phyloP scores from a whole-genome alignment of 139 green algal genomes.

The Coelastrella sp. region DNA sequence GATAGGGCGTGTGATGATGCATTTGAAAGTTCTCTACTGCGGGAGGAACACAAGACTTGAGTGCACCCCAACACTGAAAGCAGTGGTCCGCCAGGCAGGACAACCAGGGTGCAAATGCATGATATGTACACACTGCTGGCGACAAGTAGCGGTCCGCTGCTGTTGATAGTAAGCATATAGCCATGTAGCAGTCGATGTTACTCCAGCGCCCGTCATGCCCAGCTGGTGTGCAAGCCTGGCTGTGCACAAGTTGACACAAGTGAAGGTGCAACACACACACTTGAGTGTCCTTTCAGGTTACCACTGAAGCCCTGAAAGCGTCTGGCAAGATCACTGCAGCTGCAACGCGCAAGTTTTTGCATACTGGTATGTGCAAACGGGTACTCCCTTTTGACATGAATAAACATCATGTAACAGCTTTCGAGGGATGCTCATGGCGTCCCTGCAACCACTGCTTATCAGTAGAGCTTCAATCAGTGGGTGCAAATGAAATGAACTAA shows the following conservation, averaged over 20 bases:
- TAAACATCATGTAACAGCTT: background rate
- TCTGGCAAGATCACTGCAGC: background rate
- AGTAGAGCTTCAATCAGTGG: too few relatives aligned
- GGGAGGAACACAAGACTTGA: too few relatives aligned
- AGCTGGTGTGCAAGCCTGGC: too few relatives aligned
- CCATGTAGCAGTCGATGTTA: too few relatives aligned
- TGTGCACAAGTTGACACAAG: too few relatives aligned
- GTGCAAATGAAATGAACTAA: too few relatives aligned
- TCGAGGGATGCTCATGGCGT: too few relatives aligned
- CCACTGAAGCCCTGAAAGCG: conserved; percentile 15
- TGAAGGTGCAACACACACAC: background rate
- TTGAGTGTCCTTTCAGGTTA: background rate
- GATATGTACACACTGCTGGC: background rate
- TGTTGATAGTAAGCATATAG: background rate
- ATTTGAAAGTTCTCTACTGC: too few relatives aligned
- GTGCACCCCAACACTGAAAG: too few relatives aligned
- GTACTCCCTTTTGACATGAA: background rate
- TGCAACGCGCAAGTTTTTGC: conserved; percentile 18
- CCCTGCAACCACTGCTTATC: too few relatives aligned
- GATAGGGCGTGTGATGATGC: too few relatives aligned
- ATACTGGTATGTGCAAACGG: background rate
- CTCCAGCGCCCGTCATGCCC: too few relatives aligned
- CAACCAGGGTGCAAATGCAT: background rate
- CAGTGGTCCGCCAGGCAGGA: background rate
- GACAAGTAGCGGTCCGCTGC: background rate